Percentiles rank a stretch among this genome's conserved stretches.
Conservation (phyloP, 2,329 filamentous ascomycete genomes). For the Cladosporium sphaerospermum region DNA sequence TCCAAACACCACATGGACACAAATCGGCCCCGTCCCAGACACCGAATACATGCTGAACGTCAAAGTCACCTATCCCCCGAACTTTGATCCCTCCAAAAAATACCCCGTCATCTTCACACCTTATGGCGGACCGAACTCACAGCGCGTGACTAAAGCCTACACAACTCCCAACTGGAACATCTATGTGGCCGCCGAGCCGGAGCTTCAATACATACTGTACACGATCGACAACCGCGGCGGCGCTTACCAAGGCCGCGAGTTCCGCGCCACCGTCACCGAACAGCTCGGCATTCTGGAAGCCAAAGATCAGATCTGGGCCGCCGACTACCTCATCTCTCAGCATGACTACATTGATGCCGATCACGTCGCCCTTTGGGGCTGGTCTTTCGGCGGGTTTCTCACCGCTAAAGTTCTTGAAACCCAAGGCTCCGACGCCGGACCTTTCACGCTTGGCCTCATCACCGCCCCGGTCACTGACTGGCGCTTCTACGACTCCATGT, state of each 20-base stretch:
- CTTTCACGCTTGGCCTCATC: constrained; percentile 58
- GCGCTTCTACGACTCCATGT: constrained; percentile 66
- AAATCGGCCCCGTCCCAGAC: constrained; percentile 42
- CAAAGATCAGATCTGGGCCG: constrained; percentile 62
- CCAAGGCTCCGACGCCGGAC: constrained; percentile 43
- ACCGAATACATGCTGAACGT: constrained; percentile 52
- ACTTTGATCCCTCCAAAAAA: constrained; percentile 56
- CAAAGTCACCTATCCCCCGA: constrained; percentile 58
- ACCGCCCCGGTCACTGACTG: constrained; percentile 63
- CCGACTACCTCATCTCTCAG: constrained; percentile 46
- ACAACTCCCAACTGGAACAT: constrained; percentile 51
- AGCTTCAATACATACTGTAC: constrained; percentile 62
- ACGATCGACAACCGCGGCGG: constrained; percentile 65
- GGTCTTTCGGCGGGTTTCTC: constrained; percentile 63
- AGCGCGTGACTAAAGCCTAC: constrained; percentile 55
- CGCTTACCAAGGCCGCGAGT: constrained; percentile 57
- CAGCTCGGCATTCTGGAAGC: constrained; percentile 60
- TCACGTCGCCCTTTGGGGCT: constrained; percentile 62
- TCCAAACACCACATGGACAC: constrained; percentile 59
- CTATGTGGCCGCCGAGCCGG: constrained; percentile 61
- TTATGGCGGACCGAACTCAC: constrained; percentile 61
- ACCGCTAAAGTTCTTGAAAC: constrained; percentile 59
- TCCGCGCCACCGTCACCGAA: constrained; percentile 52
- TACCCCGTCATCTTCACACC: constrained; percentile 63
- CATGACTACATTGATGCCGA: constrained; percentile 51